Evolutionary conservation across 1,284 basidiomycete species (phyloP).

Genomic region (Tilletia setariae): DNA sequence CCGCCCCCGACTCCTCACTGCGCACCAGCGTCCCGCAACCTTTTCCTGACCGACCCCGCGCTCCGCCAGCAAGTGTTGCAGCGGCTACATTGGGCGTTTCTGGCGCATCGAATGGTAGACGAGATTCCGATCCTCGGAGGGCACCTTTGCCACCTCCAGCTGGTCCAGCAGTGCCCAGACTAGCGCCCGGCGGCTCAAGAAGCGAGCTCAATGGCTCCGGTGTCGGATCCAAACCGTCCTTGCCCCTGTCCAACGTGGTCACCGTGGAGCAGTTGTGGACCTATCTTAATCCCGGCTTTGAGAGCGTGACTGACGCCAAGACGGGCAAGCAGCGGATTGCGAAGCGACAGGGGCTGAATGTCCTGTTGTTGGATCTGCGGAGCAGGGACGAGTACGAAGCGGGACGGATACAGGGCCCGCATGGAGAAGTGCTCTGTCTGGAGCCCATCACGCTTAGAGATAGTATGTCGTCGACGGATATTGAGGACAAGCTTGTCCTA

Average conservation of each 20-base stretch:
- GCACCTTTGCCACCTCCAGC: slow-evolving; percentile 8
- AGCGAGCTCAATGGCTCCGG: background rate
- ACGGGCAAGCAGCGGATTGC: slow-evolving; percentile 36
- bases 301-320: slow-evolving; percentile 32
- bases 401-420: slow-evolving; percentile 69
- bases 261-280: slow-evolving; percentile 45
- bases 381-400: slow-evolving; percentile 71
- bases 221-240: slow-evolving; percentile 31
- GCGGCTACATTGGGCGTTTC: background rate
- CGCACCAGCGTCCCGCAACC: slow-evolving; percentile 25
- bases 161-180: background rate
- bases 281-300: slow-evolving; percentile 47
- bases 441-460: background rate
- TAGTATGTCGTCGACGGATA: slow-evolving; percentile 64
- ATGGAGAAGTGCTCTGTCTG: slow-evolving; percentile 68
- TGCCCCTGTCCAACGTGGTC: slow-evolving; percentile 38
- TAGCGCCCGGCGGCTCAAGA: background rate
- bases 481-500: slow-evolving; percentile 74
- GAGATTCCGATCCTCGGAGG: slow-evolving; percentile 1
- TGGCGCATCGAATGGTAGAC: background rate
- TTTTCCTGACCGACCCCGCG: slow-evolving; percentile 23
- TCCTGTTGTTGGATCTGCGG: slow-evolving; percentile 79
- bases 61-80: slow-evolving; percentile 17
- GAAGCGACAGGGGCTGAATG: slow-evolving; percentile 32
- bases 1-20: slow-evolving; percentile 9